phyloP scores from a whole-genome alignment of 441 rosid genomes.

The Gossypium gossypioides region DNA sequence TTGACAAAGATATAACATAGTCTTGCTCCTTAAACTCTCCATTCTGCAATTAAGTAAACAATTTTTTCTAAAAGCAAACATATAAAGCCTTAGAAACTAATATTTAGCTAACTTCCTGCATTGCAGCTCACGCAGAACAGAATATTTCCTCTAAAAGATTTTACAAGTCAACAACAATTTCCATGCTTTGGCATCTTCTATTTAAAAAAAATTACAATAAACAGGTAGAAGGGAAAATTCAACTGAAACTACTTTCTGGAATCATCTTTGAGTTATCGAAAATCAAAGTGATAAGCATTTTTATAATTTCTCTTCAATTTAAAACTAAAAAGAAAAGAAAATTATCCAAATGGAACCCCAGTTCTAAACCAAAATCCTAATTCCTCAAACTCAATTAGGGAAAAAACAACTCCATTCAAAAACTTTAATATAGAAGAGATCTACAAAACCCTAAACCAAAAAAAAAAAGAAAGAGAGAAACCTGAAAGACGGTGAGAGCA shows the following conservation, averaged over 20 bases:
- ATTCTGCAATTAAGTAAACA: not conserved
- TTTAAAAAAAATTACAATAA: not conserved
- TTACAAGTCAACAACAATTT: not conserved
- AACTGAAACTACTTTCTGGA: not conserved
- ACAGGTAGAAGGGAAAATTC: not conserved
- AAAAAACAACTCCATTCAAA: not conserved
- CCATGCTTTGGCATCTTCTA: not conserved
- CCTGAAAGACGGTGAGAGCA: constrained; percentile 76
- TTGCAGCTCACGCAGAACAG: not conserved
- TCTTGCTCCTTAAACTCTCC: not conserved
- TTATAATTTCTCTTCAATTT: not conserved
- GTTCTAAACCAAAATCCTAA: constrained; percentile 5
- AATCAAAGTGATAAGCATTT: not conserved
- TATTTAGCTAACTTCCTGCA: not conserved
- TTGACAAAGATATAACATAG: not conserved
- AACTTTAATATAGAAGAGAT: not conserved
- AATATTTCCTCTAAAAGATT: not conserved
- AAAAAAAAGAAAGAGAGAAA: constrained; percentile 6
- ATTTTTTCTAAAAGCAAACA: not conserved
- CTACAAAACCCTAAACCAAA: not conserved
- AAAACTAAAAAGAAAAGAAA: not conserved
- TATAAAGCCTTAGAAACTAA: not conserved
- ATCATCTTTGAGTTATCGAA: not conserved
- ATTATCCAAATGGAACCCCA: not conserved
- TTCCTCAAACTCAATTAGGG: not conserved